Base-by-base conservation (phyloP, 148 eudicot genomes). In the Camellia sinensis region DNA sequence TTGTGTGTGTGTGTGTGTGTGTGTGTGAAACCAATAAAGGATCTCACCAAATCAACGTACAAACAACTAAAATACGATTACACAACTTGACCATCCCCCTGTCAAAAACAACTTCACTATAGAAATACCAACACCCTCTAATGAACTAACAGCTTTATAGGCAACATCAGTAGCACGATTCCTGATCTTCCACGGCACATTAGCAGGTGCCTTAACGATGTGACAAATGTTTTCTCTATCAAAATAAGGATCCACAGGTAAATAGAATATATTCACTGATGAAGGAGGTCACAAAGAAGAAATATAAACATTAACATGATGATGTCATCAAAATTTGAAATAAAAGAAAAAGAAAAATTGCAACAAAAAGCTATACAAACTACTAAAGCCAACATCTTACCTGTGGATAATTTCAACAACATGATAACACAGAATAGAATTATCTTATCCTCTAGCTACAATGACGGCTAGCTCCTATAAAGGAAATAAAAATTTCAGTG, bases 111-210 rank as follows among this genome's bases (percentile, higher is more conserved):
- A 78, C 83, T 96, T 98, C 69, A 92, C 97, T 5, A 98, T 97
- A 90, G 93, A 96, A 10, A 96, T 87, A 50, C 99, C 99, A 75
- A 97, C 99, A 82, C 99, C 99, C 89, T 96, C 95, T 80, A 96
- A 85, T 80, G 99, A 92, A 81, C 92, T 88, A n/a, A 93, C 93
- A 53, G 97, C 98, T 80, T 86, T 90, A 68, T 67, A 81, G 37
- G 99, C 99, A 83, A 93, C 91, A 77, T 93, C 90, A 65, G 91
- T 86, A 54, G 99, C 98, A 82, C 89, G 91, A 83, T 92, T 84
- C 72, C 86, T 84, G 67, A 90, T 82, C 88, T 96, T 92, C 95
- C 94, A 89, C 57, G 97, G 87, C 74, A 93, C 93, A 43, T 60
- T 82, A 60, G 99, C 98, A 67, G 97, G 99, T 82, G 99, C 91